A percentile compares a stretch with the other conserved stretches of the same genome.
Evolutionary conservation across 108 stramenopile genomes (phyloP).

Genomic region (Fragilariopsis cylindrus): DNA sequence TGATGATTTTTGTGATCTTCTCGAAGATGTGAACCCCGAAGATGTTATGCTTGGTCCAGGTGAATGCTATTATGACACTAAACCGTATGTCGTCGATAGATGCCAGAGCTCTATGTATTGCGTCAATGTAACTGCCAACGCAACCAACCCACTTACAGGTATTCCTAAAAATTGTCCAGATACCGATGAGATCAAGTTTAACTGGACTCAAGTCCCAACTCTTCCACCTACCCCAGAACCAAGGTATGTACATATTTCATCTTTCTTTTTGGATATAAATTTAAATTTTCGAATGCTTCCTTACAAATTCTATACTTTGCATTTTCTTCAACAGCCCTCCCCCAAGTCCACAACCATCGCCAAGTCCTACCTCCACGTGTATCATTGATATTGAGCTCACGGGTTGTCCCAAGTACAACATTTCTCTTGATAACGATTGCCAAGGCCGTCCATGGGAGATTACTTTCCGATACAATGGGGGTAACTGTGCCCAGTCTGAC

Average conservation of each 20-base stretch:
- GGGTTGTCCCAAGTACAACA: not conserved
- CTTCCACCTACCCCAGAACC: conserved; percentile 12
- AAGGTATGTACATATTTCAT: conserved; percentile 9
- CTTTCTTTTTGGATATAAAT: not conserved
- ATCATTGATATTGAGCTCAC: not conserved
- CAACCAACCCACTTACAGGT: conserved; percentile 16
- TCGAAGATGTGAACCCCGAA: not conserved
- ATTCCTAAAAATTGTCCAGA: conserved; percentile 7
- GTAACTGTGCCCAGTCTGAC: conserved; percentile 9
- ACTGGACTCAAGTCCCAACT: not conserved
- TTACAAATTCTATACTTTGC: not conserved
- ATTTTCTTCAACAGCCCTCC: not conserved
- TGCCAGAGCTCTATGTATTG: conserved; percentile 19
- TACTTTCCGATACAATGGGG: conserved; percentile 20
- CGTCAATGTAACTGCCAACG: conserved; percentile 20
- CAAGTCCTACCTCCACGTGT: conserved; percentile 7
- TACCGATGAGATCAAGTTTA: conserved; percentile 17
- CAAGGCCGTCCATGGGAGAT: conserved; percentile 22
- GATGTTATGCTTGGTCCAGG: conserved; percentile 14
- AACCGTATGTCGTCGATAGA: conserved; percentile 1
- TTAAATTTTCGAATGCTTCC: not conserved
- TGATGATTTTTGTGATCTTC: not conserved
- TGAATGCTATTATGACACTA: conserved; percentile 18
- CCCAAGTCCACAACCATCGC: conserved; percentile 15
- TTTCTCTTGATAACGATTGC: conserved; percentile 2